Evolutionary conservation across 2,329 filamentous ascomycete species (phyloP).

Genomic region (Aspergillus amoenus): DNA sequence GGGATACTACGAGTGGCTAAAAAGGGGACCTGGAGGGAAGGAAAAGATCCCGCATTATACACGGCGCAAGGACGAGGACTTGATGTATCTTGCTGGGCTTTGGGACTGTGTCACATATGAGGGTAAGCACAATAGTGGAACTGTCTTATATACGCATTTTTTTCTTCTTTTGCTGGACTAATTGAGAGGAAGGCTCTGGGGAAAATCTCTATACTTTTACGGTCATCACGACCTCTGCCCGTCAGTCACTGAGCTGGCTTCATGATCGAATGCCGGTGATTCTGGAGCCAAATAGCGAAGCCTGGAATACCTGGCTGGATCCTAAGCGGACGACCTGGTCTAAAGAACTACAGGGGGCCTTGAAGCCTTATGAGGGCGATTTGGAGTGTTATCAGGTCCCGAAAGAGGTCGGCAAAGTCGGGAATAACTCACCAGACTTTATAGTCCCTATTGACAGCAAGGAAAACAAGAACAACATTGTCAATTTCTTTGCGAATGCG

Average conservation of each 20-base stretch:
- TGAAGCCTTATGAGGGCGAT: slow-evolving; percentile 77
- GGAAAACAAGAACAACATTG: slow-evolving; percentile 90
- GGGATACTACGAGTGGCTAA: slow-evolving; percentile 96
- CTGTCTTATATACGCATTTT: background rate
- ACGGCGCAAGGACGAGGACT: slow-evolving; percentile 73
- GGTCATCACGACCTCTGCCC: slow-evolving; percentile 87
- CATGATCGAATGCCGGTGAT: slow-evolving; percentile 97
- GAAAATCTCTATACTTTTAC: slow-evolving; percentile 84
- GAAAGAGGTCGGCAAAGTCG: slow-evolving; percentile 90
- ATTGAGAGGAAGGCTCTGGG: slow-evolving; percentile 52
- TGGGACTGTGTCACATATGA: slow-evolving; percentile 88
- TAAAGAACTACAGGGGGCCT: slow-evolving; percentile 70
- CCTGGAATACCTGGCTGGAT: slow-evolving; percentile 75
- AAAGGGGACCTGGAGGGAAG: slow-evolving; percentile 67
- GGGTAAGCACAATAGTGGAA: slow-evolving; percentile 46
- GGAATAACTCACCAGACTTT: slow-evolving; percentile 83
- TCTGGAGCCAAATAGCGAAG: slow-evolving; percentile 71
- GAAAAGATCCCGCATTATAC: slow-evolving; percentile 84
- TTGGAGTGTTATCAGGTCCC: slow-evolving; percentile 83
- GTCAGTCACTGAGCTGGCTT: slow-evolving; percentile 77
- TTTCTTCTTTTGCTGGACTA: background rate
- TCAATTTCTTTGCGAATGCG: slow-evolving; percentile 79
- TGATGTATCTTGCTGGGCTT: slow-evolving; percentile 87
- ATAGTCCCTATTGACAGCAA: slow-evolving; percentile 78
- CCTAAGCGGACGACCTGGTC: slow-evolving; percentile 71